Evolutionary conservation across 768 basidiomycete genomes (phyloP), one percentile per base, ranked within the genome.

Genomic region (Phlebiopsis flavidoalba): DNA sequence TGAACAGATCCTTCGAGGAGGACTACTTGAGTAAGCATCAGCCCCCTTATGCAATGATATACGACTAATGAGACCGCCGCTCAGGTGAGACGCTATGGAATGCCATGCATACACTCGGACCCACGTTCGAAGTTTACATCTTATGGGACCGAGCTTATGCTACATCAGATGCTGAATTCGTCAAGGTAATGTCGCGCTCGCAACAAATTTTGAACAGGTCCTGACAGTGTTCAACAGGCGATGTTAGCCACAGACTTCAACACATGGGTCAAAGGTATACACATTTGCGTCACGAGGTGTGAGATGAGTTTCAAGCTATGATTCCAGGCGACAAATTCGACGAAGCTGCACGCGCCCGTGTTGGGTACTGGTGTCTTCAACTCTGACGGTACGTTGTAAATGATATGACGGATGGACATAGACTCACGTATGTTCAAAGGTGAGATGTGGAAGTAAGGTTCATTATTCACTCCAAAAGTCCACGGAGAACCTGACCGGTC

Each of bases 331-430:
- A 58, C 37, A 19, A 14, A 17, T 62, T 62, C 17, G 66, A 63
- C 15, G 65, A 63, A 15, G 76, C 79, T 57, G 70, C 74, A 17
- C 48, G 69, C 26, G 64, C 67, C n/a, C 11, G 69, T 82, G 14
- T 66, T 83, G 15, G 83, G 83, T 15, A 77, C 73, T 0, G 84
- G 85, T 6, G 77, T 85, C 6, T 85, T 86, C 70, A 84, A 82
- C 62, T 77, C 80, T 2, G 80, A 83, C 65, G 80, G 81, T 77
- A 58, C 56, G 71, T 14, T 15, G 11, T 17, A 3, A 43, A 2
- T 12, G 8, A 3, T 17, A 43, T 43, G 50, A 2, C 17, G 6
- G 6, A 0, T 43, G 2, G 10, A n/a, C 19, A 11, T 50, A 48
- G 33, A 53, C 47, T 49, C 19, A 48, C n/a, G 11, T 48, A 4